A percentile compares a stretch with the other conserved stretches of the same genome.
Evolutionary conservation across 139 green algal species (phyloP).

Genomic region (Chlorella sp.): DNA sequence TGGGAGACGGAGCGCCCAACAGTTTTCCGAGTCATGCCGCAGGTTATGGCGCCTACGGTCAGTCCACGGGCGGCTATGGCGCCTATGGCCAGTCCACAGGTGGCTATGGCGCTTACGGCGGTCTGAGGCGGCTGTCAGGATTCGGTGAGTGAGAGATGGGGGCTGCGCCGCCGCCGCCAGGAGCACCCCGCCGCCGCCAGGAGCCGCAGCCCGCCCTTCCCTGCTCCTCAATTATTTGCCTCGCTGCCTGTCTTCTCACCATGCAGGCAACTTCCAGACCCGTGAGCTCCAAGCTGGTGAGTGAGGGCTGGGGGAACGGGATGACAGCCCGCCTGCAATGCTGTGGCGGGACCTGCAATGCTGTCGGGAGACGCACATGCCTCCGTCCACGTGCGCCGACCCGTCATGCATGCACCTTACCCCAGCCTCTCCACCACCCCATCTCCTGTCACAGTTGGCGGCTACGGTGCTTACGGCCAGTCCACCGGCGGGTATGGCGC

Average conservation of each 20-base stretch:
- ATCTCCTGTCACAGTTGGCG: not conserved
- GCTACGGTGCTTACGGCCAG: constrained; percentile 17
- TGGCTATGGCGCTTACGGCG: constrained; percentile 12
- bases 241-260: not conserved
- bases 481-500: not conserved
- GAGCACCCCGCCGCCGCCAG: not conserved
- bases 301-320: not conserved
- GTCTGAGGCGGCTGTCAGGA: not conserved
- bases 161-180: not conserved
- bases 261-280: not conserved
- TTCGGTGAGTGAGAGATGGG: not conserved
- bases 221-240: not conserved
- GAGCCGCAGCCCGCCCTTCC: no score
- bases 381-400: not conserved
- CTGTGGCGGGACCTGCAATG: no score
- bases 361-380: no score
- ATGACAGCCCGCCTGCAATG: no score
- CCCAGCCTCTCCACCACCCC: no score
- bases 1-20: not conserved
- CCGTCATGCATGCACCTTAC: not conserved
- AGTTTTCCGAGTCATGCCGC: constrained; percentile 17
- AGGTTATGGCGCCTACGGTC: constrained; percentile 1
- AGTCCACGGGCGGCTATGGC: not conserved
- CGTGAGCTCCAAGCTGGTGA: not conserved
- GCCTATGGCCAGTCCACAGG: not conserved